Percentiles rank a stretch among this genome's conserved stretches.
These are phyloP conservation scores for Falciphora oryzae DNA, from an alignment of 2,329 filamentous ascomycete genomes.

Conservation along the genomic window DNA sequence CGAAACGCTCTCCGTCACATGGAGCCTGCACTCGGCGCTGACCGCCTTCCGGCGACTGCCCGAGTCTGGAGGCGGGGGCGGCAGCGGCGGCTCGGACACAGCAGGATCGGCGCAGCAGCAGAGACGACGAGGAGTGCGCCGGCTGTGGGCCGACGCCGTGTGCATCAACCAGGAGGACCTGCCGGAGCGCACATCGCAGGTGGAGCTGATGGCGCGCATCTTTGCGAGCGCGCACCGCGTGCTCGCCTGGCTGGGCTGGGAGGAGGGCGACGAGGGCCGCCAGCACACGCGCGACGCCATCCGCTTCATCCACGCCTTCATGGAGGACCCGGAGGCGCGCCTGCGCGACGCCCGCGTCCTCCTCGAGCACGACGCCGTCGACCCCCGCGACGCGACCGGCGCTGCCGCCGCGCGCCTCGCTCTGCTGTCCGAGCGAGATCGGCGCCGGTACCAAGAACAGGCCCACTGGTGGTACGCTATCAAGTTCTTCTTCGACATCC, in stretches of 20 bases:
- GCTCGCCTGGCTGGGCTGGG: slow-evolving; percentile 17
- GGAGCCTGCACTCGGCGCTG: slow-evolving; percentile 9
- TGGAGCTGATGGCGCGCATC: slow-evolving; percentile 18
- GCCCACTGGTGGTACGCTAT: slow-evolving; percentile 13
- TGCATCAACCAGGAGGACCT: slow-evolving; percentile 21
- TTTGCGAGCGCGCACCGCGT: slow-evolving; percentile 15
- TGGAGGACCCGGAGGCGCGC: slow-evolving; percentile 13
- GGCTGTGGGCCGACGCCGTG: slow-evolving; percentile 19
- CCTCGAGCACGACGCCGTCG: slow-evolving; percentile 10
- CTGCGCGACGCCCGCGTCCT: slow-evolving; percentile 14
- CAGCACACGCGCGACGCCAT: slow-evolving; percentile 14
- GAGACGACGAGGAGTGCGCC: background rate
- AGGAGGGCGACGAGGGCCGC: slow-evolving; percentile 13
- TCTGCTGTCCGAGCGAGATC: slow-evolving; percentile 10
- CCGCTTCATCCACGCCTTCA: slow-evolving; percentile 14
- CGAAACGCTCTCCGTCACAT: slow-evolving; percentile 5
- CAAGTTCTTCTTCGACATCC: slow-evolving; percentile 14
- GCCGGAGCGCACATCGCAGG: slow-evolving; percentile 16
- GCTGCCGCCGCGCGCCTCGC: slow-evolving; percentile 9
- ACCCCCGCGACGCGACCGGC: background rate
- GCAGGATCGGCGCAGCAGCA: background rate
- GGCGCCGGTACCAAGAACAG: slow-evolving; percentile 13
- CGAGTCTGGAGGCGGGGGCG: background rate
- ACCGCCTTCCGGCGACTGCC: slow-evolving; percentile 3
- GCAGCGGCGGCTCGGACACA: background rate